phyloP scores from a whole-genome alignment of 78 protist species.

The Guillardia theta region DNA sequence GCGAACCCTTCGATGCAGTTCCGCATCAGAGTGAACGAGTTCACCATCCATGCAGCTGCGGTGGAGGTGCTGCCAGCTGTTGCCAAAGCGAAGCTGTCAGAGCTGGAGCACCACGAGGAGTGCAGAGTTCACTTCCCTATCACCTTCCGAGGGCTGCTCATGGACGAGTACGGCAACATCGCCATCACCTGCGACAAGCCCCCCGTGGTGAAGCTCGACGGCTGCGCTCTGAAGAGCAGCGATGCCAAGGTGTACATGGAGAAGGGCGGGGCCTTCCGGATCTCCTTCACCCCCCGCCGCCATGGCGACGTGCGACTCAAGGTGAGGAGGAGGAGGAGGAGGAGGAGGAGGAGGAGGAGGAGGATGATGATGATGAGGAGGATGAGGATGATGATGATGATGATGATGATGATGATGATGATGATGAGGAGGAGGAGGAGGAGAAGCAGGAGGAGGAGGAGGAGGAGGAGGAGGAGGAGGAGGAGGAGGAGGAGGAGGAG shows the following conservation, averaged over 20 bases:
- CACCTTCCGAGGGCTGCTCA: background rate
- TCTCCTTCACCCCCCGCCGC: background rate
- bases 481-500: too few relatives aligned
- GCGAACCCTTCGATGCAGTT: background rate
- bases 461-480: too few relatives aligned
- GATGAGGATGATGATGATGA: too few relatives aligned
- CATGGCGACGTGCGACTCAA: background rate
- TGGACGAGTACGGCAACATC: background rate
- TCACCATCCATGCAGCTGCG: background rate
- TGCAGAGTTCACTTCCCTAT: background rate
- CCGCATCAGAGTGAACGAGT: background rate
- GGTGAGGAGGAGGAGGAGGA: too few relatives aligned
- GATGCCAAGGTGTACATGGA: background rate
- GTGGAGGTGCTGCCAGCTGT: background rate
- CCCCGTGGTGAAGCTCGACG: background rate
- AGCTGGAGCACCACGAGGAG: background rate
- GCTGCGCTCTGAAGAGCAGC: background rate
- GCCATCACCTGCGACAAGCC: background rate
- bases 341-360: too few relatives aligned
- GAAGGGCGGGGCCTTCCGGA: background rate
- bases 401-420: too few relatives aligned
- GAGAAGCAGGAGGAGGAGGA: too few relatives aligned
- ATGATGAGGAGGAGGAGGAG: too few relatives aligned
- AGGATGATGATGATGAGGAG: too few relatives aligned
- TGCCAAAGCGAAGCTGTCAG: background rate